phyloP scores from a whole-genome alignment of 202 grass and related monocot genomes.

The Carex sylvatica region DNA sequence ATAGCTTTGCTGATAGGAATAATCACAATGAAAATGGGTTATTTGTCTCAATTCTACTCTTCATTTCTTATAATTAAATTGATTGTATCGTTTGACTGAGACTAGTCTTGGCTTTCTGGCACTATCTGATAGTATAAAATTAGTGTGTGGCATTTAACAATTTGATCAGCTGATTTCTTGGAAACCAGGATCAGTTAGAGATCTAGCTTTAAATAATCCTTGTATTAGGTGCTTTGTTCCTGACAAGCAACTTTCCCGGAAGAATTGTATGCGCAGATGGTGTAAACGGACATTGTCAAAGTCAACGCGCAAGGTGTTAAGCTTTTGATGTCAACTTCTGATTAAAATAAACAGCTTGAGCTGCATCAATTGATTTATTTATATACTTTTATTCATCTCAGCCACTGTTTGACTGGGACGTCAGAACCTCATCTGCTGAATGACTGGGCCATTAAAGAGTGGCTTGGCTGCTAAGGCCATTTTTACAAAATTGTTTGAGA shows the following conservation, averaged over 20 bases:
- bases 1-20: neutral
- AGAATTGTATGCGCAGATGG: neutral
- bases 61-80: neutral
- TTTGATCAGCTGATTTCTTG: neutral
- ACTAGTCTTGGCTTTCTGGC: neutral
- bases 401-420: neutral
- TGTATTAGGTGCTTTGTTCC: neutral
- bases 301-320: neutral
- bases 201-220: neutral
- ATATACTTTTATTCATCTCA: neutral
- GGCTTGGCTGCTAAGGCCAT: neutral
- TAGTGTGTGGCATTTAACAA: neutral
- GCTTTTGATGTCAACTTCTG: neutral
- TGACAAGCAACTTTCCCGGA: neutral
- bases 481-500: neutral
- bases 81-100: neutral
- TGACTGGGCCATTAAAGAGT: neutral
- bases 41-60: neutral
- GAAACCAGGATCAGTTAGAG: neutral
- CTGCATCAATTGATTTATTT: neutral
- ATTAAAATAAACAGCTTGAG: neutral
- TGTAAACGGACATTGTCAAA: constrained; percentile 7
- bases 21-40: neutral
- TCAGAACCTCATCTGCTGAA: neutral
- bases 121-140: neutral